phyloP scores from a whole-genome alignment of 331 rosid genomes.

The Acacia concinna region DNA sequence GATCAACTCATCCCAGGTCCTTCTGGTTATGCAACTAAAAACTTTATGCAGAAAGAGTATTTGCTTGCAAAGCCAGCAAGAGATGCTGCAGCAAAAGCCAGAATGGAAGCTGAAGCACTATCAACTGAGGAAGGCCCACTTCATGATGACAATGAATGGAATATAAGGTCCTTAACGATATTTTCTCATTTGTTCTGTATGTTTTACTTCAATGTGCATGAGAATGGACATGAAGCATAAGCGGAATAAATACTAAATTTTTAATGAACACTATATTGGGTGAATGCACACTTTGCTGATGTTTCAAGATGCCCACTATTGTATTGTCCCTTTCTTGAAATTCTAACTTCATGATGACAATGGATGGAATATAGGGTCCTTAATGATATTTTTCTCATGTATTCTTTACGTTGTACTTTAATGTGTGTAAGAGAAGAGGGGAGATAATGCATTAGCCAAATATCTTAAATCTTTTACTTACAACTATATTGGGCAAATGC shows the following conservation, averaged over 20 bases:
- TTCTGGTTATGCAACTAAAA: conserved; percentile 22
- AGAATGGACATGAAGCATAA: conserved; percentile 16
- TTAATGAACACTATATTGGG: background rate
- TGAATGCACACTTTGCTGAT: background rate
- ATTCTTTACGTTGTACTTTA: background rate
- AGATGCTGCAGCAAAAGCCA: conserved; percentile 89
- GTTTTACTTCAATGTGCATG: background rate
- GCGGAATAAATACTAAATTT: background rate
- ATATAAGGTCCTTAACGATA: conserved; percentile 66
- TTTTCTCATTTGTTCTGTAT: conserved; percentile 32
- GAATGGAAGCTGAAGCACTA: conserved; percentile 65
- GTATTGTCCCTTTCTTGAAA: conserved; percentile 10
- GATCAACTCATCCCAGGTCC: conserved; percentile 2
- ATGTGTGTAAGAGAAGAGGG: background rate
- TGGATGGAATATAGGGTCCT: conserved; percentile 91
- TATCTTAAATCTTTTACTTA: background rate
- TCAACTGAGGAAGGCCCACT: conserved; percentile 61
- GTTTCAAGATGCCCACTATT: background rate
- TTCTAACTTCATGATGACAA: conserved; percentile 48
- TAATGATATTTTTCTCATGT: conserved; percentile 17
- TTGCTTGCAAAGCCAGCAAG: conserved; percentile 72
- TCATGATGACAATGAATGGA: conserved; percentile 93
- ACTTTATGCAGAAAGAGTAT: conserved; percentile 66
- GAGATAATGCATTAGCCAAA: conserved; percentile 10
- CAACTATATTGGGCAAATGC: background rate